phyloP scores from a whole-genome alignment of 306 rosid genomes.

The Medicago arabica region DNA sequence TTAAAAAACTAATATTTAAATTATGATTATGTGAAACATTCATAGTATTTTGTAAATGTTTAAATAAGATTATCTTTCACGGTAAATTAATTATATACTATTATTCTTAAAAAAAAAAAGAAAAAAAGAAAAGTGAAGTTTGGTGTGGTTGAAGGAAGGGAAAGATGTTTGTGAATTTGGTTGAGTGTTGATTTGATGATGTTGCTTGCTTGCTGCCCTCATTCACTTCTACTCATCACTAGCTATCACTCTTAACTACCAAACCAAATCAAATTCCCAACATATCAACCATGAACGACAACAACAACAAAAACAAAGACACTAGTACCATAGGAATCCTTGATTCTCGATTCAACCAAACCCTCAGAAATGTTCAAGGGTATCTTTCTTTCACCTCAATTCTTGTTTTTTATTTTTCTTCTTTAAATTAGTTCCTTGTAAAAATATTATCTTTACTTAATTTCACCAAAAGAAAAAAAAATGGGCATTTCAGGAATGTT shows the following conservation, averaged over 20 bases:
- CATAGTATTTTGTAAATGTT: too few species aligned
- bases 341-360: constrained; percentile 90
- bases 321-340: constrained; percentile 46
- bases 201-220: constrained; percentile 11
- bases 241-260: not conserved
- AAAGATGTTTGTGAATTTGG: not conserved
- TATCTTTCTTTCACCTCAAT: constrained; percentile 27
- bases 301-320: constrained; percentile 53
- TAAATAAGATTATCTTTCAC: too few species aligned
- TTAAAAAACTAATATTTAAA: too few species aligned
- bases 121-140: not conserved
- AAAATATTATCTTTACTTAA: constrained; percentile 16
- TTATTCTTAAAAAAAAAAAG: not conserved
- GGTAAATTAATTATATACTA: not conserved
- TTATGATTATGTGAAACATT: too few species aligned
- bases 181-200: not conserved
- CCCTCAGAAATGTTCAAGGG: constrained; percentile 96
- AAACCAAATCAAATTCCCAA: not conserved
- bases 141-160: not conserved
- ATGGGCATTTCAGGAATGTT: not conserved
- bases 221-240: constrained; percentile 27
- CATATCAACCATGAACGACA: constrained; percentile 68
- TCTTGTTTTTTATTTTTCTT: constrained; percentile 25
- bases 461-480: constrained; percentile 2
- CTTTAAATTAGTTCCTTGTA: constrained; percentile 12